phyloP scores from a whole-genome alignment of 148 eudicot species.

The Agrostemma githago region DNA sequence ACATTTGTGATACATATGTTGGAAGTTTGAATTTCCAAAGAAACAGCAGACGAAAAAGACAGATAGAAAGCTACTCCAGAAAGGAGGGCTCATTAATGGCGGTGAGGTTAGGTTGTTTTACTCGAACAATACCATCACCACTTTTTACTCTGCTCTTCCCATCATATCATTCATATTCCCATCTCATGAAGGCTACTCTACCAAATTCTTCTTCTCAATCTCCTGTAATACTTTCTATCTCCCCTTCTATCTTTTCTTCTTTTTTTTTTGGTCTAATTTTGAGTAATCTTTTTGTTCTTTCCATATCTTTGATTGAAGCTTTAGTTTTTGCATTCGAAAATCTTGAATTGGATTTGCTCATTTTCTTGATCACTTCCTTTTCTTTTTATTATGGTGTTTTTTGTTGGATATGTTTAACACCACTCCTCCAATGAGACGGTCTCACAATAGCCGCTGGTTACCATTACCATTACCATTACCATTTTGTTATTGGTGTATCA shows the following conservation, averaged over 20 bases:
- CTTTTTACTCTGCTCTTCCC: neutral
- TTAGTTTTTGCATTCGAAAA: neutral
- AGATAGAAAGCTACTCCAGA: neutral
- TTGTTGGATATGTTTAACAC: too few relatives aligned
- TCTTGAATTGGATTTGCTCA: too few relatives aligned
- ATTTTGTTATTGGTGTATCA: too few relatives aligned
- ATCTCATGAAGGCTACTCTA: slow-evolving; percentile 3
- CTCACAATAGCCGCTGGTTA: neutral
- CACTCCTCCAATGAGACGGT: too few relatives aligned
- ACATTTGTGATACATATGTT: too few relatives aligned
- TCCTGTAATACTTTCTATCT: slow-evolving; percentile 5
- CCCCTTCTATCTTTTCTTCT: neutral
- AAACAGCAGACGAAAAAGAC: neutral
- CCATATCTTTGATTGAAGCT: too few relatives aligned
- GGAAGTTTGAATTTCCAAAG: neutral
- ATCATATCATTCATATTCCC: slow-evolving; percentile 5
- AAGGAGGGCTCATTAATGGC: neutral
- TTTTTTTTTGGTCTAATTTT: neutral
- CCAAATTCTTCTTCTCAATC: slow-evolving; percentile 4
- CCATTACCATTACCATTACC: too few relatives aligned
- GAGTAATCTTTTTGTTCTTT: neutral
- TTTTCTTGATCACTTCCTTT: too few relatives aligned
- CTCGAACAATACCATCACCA: neutral
- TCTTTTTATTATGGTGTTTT: neutral
- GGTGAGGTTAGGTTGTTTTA: neutral